phyloP scores from a whole-genome alignment of 257 asterid genomes.

The Solanum medicagineum region DNA sequence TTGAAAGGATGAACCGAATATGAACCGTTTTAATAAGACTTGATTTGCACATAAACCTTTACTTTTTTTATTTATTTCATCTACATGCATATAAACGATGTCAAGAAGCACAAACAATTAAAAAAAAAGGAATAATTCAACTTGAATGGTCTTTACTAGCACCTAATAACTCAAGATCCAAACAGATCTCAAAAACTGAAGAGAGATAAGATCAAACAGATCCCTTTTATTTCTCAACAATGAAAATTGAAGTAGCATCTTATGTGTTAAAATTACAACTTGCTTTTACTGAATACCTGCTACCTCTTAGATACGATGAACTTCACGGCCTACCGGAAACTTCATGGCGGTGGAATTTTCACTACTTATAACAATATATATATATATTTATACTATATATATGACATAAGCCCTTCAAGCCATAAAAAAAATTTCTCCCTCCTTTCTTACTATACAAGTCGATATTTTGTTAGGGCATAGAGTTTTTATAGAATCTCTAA shows the following conservation, averaged over 20 bases:
- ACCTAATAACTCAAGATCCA: neutral
- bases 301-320: neutral
- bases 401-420: neutral
- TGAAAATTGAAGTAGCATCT: neutral
- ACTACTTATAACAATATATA: neutral
- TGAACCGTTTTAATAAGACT: neutral
- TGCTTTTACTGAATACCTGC: neutral
- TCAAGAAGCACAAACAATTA: neutral
- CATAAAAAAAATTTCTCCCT: neutral
- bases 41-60: neutral
- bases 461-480: neutral
- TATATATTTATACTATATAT: neutral
- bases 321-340: neutral
- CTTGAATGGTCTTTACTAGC: neutral
- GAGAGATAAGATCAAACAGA: neutral
- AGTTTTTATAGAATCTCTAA: neutral
- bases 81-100: neutral
- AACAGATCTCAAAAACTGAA: neutral
- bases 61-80: neutral
- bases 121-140: neutral
- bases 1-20: neutral
- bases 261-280: neutral
- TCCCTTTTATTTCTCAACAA: neutral
- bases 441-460: neutral
- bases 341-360: neutral